phyloP scores from a whole-genome alignment of 1,284 basidiomycete genomes.

The Ganoderma leucocontextum region DNA sequence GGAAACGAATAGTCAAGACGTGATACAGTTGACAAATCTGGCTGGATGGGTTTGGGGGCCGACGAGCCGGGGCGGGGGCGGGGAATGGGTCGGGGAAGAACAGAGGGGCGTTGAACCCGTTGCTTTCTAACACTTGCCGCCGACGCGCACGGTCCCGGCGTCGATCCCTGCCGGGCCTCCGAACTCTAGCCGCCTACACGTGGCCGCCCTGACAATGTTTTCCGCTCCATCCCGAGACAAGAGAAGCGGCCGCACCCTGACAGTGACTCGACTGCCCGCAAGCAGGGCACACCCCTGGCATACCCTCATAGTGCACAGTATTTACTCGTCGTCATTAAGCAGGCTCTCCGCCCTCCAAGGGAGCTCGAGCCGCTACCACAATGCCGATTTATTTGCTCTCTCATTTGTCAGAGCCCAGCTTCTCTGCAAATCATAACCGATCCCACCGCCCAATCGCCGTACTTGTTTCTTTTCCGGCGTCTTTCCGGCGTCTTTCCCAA shows the following conservation, averaged over 20 bases:
- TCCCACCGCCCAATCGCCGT: neutral
- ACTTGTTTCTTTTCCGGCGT: neutral
- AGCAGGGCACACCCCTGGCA: neutral
- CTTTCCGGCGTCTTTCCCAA: neutral
- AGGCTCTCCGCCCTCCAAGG: neutral
- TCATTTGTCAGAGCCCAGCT: neutral
- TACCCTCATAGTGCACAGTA: no score
- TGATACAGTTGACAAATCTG: slow-evolving; percentile 10
- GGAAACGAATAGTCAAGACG: slow-evolving; percentile 13
- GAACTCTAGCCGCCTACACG: slow-evolving; percentile 23
- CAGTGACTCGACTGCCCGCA: neutral
- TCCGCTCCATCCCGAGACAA: slow-evolving; percentile 2
- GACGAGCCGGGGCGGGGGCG: slow-evolving; percentile 5
- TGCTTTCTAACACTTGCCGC: slow-evolving; percentile 32
- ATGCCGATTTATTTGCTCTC: neutral
- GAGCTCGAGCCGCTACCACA: neutral
- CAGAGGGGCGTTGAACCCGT: slow-evolving; percentile 21
- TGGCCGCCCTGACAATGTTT: slow-evolving; percentile 9
- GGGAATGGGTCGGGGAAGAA: slow-evolving; percentile 16
- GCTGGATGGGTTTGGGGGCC: slow-evolving; percentile 1
- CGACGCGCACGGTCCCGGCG: slow-evolving; percentile 33
- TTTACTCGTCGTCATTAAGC: neutral
- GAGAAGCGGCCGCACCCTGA: neutral
- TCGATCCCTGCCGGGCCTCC: slow-evolving; percentile 25
- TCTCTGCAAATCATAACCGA: slow-evolving; percentile 6